Conservation (phyloP, 257 asterid genomes). For the Salvia splendens region DNA sequence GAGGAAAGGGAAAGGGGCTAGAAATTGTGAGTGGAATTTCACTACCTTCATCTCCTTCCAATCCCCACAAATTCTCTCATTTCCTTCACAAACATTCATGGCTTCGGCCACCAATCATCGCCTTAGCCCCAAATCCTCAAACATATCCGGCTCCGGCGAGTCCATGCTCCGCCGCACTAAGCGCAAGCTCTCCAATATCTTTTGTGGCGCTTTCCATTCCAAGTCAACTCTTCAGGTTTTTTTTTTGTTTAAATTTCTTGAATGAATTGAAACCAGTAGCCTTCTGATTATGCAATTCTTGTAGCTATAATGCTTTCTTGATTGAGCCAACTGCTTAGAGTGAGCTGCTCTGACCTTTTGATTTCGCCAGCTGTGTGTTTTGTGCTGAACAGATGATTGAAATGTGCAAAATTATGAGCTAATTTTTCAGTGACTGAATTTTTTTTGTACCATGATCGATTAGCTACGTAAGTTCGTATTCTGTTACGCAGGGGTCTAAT, state of each 20-base stretch:
- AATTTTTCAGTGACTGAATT: background rate
- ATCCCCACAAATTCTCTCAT: background rate
- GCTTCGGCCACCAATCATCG: conserved; percentile 58
- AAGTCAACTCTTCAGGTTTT: conserved; percentile 49
- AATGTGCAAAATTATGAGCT: background rate
- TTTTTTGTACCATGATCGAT: too few relatives aligned
- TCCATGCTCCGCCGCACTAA: conserved; percentile 46
- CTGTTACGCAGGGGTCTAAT: too few relatives aligned
- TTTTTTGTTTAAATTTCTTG: background rate
- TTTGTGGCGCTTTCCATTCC: conserved; percentile 63
- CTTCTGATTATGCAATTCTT: conserved; percentile 16
- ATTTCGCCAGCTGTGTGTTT: background rate
- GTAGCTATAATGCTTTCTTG: conserved; percentile 23
- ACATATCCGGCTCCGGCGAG: conserved; percentile 23
- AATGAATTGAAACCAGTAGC: background rate
- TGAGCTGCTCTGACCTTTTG: conserved; percentile 18
- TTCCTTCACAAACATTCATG: conserved; percentile 36
- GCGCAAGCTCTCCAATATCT: conserved; percentile 50
- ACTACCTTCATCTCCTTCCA: conserved; percentile 6
- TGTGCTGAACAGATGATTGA: conserved; percentile 1
- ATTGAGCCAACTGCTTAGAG: conserved; percentile 9
- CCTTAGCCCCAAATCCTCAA: conserved; percentile 39
- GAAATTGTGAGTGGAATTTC: too few relatives aligned
- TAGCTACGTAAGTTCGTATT: too few relatives aligned
- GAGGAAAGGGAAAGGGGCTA: too few relatives aligned